phyloP scores from a whole-genome alignment of 805 yeast species.

The Kurtzmaniella fragi region DNA sequence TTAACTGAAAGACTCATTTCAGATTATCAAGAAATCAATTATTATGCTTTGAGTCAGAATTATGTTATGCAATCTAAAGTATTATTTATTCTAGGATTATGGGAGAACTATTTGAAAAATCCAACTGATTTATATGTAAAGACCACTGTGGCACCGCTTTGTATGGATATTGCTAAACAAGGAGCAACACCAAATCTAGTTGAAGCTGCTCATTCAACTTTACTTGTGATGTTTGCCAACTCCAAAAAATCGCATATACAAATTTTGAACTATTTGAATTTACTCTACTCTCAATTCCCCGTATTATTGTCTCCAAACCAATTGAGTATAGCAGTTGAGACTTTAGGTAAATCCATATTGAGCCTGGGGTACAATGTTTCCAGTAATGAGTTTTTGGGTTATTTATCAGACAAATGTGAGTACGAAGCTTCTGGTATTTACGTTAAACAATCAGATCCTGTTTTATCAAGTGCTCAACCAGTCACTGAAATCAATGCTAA shows the following conservation, averaged over 20 bases:
- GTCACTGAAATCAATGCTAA: slow-evolving; percentile 31
- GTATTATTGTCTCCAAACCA: slow-evolving; percentile 47
- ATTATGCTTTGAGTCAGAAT: slow-evolving; percentile 22
- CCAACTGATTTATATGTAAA: slow-evolving; percentile 14
- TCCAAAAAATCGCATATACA: slow-evolving; percentile 14
- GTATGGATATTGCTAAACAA: slow-evolving; percentile 25
- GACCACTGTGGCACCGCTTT: slow-evolving; percentile 21
- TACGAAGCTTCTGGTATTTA: slow-evolving; percentile 26
- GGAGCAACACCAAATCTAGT: slow-evolving; percentile 29
- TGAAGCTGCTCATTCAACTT: slow-evolving; percentile 64
- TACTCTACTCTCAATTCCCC: slow-evolving; percentile 56
- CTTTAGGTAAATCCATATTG: slow-evolving; percentile 42
- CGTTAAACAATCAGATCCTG: slow-evolving; percentile 7
- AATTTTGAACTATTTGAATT: slow-evolving; percentile 36
- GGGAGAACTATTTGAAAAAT: slow-evolving; percentile 36
- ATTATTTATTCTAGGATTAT: slow-evolving; percentile 41
- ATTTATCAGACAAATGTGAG: slow-evolving; percentile 38
- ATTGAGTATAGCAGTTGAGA: slow-evolving; percentile 51
- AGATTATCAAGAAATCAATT: slow-evolving; percentile 27
- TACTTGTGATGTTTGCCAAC: slow-evolving; percentile 31
- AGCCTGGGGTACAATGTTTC: slow-evolving; percentile 8
- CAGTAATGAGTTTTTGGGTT: slow-evolving; percentile 35
- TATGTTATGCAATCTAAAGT: slow-evolving; percentile 33
- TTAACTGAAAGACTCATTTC: slow-evolving; percentile 30
- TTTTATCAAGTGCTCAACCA: slow-evolving; percentile 32